phyloP scores from a whole-genome alignment of 2,329 filamentous ascomycete genomes.

The Nectriaceae sp. region DNA sequence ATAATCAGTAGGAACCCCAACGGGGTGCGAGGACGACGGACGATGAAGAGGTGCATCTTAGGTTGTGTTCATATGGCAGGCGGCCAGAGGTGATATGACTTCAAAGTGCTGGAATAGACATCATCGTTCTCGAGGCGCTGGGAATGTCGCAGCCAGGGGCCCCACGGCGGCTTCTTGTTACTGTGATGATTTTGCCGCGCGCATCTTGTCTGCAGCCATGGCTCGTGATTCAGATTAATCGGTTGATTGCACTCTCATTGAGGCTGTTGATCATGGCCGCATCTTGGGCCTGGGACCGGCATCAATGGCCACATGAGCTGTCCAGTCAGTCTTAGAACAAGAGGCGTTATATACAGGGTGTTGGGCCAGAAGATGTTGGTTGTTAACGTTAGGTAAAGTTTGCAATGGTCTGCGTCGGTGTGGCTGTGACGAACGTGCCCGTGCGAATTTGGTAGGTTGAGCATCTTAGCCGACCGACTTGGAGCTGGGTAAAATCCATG shows the following conservation, averaged over 20 bases:
- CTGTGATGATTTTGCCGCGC: neutral
- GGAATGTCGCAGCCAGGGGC: neutral
- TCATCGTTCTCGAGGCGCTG: neutral
- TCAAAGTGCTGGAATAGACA: neutral
- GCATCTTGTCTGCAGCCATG: neutral
- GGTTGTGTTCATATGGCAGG: neutral
- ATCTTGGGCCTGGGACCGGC: slow-evolving; percentile 6
- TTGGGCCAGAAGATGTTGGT: neutral
- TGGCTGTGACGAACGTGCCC: neutral
- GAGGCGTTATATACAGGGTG: slow-evolving; percentile 1
- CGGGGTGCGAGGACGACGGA: neutral
- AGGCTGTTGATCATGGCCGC: slow-evolving; percentile 6
- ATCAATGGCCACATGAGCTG: slow-evolving; percentile 5
- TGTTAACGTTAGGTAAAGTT: too few relatives aligned
- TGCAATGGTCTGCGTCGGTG: neutral
- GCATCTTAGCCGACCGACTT: too few relatives aligned
- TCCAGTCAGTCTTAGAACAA: neutral
- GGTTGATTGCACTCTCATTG: slow-evolving; percentile 1
- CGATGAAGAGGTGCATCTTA: neutral
- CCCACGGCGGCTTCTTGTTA: neutral
- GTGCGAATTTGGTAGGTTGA: neutral
- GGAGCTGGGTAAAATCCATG: neutral
- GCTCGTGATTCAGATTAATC: slow-evolving; percentile 5
- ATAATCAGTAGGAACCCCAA: slow-evolving; percentile 3
- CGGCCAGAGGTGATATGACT: slow-evolving; percentile 1